Evolutionary conservation across 345 rosid genomes (phyloP).

Genomic region (Anastatica hierochuntica): DNA sequence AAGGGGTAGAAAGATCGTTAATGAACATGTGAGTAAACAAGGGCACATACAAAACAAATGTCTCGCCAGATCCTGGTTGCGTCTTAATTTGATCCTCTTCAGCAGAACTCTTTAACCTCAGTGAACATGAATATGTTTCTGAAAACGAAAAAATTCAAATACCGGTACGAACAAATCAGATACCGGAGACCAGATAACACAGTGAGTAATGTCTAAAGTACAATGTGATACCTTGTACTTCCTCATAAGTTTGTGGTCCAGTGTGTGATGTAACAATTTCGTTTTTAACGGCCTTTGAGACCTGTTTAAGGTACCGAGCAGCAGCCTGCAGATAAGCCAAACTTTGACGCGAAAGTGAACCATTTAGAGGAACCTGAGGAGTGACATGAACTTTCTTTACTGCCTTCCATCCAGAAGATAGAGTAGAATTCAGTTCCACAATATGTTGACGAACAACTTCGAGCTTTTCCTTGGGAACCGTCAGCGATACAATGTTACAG

Average conservation of each 20-base stretch:
- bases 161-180: no score
- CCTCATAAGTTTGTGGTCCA: slow-evolving; percentile 65
- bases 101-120: slow-evolving; percentile 72
- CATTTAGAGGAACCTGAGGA: slow-evolving; percentile 46
- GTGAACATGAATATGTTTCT: slow-evolving; percentile 70
- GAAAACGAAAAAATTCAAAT: slow-evolving; percentile 22
- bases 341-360: slow-evolving; percentile 73
- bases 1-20: background rate
- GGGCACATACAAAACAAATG: slow-evolving; percentile 66
- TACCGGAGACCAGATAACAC: background rate
- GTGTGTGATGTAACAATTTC: slow-evolving; percentile 54
- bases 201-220: slow-evolving; percentile 2
- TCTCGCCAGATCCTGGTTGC: slow-evolving; percentile 89
- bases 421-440: slow-evolving; percentile 40
- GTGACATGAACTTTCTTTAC: slow-evolving; percentile 46
- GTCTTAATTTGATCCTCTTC: slow-evolving; percentile 66
- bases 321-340: slow-evolving; percentile 78
- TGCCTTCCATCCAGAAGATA: slow-evolving; percentile 66
- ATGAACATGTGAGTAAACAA: slow-evolving; percentile 1
- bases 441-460: slow-evolving; percentile 44
- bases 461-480: slow-evolving; percentile 40
- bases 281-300: slow-evolving; percentile 62
- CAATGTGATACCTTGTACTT: slow-evolving; percentile 55
- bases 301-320: slow-evolving; percentile 73
- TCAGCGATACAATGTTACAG: slow-evolving; percentile 55